Evolutionary conservation across 495 filamentous ascomycete genomes (phyloP).

Genomic region (Neurospora africana): DNA sequence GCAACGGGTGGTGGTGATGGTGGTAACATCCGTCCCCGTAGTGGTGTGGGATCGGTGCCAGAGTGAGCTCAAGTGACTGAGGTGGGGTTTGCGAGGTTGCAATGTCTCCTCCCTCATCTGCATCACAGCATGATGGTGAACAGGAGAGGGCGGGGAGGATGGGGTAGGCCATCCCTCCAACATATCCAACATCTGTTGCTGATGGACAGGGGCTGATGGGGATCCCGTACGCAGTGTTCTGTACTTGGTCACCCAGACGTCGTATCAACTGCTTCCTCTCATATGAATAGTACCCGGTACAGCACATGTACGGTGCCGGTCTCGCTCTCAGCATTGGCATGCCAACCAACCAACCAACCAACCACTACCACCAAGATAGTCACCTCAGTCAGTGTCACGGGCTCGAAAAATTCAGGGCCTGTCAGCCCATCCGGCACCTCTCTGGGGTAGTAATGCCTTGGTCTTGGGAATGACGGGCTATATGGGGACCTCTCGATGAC

Average conservation of each 20-base stretch:
- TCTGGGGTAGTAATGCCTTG: neutral
- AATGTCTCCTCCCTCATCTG: neutral
- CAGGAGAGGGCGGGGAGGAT: neutral
- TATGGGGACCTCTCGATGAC: neutral
- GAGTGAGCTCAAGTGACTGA: neutral
- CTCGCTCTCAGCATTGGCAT: neutral
- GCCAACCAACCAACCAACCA: neutral
- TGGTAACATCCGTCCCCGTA: neutral
- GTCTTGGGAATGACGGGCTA: neutral
- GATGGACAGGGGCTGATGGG: too few species aligned
- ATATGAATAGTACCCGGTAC: neutral
- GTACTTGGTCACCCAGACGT: too few species aligned
- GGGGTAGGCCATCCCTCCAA: neutral
- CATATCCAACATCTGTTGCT: neutral
- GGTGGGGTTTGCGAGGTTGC: neutral
- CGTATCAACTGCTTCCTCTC: neutral
- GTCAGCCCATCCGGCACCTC: neutral
- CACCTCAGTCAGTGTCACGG: neutral
- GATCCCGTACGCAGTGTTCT: neutral
- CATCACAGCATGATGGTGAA: neutral
- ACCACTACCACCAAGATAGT: neutral
- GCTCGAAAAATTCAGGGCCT: neutral
- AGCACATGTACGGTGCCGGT: neutral
- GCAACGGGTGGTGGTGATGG: neutral
- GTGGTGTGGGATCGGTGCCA: neutral